These are phyloP conservation scores for Phytopythium boreale DNA, from an alignment of 352 stramenopile species.

Conservation along the genomic window DNA sequence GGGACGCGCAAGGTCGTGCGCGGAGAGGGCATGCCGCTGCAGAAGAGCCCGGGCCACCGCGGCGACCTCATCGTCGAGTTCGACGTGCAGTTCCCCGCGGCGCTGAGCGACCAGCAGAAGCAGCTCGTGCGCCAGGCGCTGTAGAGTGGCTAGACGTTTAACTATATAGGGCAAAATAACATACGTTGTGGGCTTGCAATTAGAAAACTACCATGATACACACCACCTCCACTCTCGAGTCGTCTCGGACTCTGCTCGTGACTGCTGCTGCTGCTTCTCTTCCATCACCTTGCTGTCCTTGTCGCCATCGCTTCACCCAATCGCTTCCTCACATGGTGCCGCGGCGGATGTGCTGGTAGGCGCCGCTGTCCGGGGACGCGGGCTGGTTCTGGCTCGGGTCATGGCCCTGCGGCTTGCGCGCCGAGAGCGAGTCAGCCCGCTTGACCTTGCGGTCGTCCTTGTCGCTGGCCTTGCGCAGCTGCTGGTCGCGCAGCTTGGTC, in stretches of 20 bases:
- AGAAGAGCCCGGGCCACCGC: constrained; percentile 71
- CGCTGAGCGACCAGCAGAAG: constrained; percentile 79
- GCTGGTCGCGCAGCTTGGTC: constrained; percentile 50
- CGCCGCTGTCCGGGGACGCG: constrained; percentile 33
- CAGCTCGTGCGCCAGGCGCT: constrained; percentile 67
- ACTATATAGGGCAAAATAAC: too few species aligned
- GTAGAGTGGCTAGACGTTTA: too few species aligned
- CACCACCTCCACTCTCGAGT: neutral
- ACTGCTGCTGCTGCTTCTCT: too few species aligned
- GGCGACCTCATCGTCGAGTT: constrained; percentile 96
- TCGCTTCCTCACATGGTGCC: constrained; percentile 61
- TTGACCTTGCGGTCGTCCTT: constrained; percentile 59
- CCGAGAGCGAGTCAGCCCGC: constrained; percentile 34
- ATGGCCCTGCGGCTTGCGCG: constrained; percentile 16
- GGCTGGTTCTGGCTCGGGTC: neutral
- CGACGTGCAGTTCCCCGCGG: constrained; percentile 95
- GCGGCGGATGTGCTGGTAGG: constrained; percentile 71
- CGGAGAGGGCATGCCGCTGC: constrained; percentile 96
- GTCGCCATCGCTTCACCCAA: neutral
- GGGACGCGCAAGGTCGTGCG: constrained; percentile 91
- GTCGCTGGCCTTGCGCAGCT: constrained; percentile 45
- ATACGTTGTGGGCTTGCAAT: neutral
- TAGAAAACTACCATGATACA: neutral
- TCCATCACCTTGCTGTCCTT: too few species aligned
- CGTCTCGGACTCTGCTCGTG: too few species aligned